phyloP scores from a whole-genome alignment of 2,329 filamentous ascomycete species.

The Colletotrichum gloeosporioides region DNA sequence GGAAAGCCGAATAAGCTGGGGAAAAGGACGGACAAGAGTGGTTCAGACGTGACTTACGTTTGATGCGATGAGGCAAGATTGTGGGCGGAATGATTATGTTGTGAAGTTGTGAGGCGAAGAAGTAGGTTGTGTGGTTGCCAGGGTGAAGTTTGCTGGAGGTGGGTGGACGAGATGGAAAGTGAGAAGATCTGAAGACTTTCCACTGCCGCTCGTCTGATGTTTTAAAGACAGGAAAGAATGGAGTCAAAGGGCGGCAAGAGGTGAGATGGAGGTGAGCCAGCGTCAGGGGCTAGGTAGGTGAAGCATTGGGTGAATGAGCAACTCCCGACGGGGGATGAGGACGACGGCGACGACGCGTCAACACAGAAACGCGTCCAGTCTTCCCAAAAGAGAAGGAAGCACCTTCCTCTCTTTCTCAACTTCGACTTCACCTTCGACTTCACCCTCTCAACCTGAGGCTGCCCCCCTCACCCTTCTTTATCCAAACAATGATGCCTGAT shows the following conservation, averaged over 20 bases:
- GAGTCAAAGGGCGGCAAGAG: not conserved
- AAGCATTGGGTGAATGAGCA: not conserved
- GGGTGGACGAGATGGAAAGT: not conserved
- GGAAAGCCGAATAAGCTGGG: too few relatives aligned
- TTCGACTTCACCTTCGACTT: not conserved
- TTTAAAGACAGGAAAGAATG: not conserved
- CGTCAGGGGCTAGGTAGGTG: not conserved
- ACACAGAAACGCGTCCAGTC: not conserved
- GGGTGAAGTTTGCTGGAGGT: not conserved
- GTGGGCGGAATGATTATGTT: not conserved
- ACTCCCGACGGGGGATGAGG: not conserved
- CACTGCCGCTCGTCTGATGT: rapidly evolving
- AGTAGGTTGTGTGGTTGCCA: not conserved
- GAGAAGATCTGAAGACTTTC: not conserved
- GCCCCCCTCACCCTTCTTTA: not conserved
- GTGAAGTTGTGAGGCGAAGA: not conserved
- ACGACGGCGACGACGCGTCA: not conserved
- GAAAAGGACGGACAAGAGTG: not conserved
- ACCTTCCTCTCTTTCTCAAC: not conserved
- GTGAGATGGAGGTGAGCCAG: not conserved
- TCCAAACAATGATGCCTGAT: not conserved
- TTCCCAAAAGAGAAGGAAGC: not conserved
- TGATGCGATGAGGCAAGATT: not conserved
- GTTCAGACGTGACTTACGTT: not conserved
- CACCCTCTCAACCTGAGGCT: not conserved